Evolutionary conservation across 345 rosid species (phyloP), one percentile per base, ranked within the genome.

Genomic region (Euclidium syriacum): DNA sequence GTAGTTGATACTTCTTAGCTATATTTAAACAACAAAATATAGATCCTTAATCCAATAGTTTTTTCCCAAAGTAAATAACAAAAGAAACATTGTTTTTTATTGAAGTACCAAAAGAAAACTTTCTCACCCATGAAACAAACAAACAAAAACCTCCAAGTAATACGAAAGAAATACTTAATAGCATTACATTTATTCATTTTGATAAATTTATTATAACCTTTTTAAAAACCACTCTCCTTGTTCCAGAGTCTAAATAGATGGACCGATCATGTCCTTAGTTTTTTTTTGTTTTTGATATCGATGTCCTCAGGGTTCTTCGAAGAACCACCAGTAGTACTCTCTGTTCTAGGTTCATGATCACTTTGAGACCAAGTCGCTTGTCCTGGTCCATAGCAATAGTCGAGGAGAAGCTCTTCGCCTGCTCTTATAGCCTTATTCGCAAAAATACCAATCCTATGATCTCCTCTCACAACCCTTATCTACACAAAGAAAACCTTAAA

Each of bases 391-490:
- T 89, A 92, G 5, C 85, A 76, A 35, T 92, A 89, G 69, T 92
- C 82, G 14, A 88, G 85, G 73, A 83, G 83, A 17, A 89, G 85
- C 75, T 92, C 98, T 56, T 92, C 96, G 14, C 94, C 80, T 22
- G 87, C 88, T 60, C 84, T 82, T 1, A 92, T 92, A n/a, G 47
- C 83, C 69, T 79, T 94, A 48, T 62, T 73, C 36, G 98, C 95
- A 55, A 76, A 87, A 36, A 92, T 73, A 27, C 98, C 96, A 7
- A 89, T 94, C 58, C 95, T 79, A 24, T 92, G 90, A 68, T 92
- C 96, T 75, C 98, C 98, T 7, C 87, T 85, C 71, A 89, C 98
- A 70, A 81, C 74, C 86, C 87, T 80, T 73, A 89, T 82, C 98
- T 89, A 73, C 56, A 75, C 55, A 42, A 26, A 29, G 3, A 0